Evolutionary conservation across 495 filamentous ascomycete species (phyloP), one percentile per base, ranked within the genome.

Genomic region (Podospora sp.): DNA sequence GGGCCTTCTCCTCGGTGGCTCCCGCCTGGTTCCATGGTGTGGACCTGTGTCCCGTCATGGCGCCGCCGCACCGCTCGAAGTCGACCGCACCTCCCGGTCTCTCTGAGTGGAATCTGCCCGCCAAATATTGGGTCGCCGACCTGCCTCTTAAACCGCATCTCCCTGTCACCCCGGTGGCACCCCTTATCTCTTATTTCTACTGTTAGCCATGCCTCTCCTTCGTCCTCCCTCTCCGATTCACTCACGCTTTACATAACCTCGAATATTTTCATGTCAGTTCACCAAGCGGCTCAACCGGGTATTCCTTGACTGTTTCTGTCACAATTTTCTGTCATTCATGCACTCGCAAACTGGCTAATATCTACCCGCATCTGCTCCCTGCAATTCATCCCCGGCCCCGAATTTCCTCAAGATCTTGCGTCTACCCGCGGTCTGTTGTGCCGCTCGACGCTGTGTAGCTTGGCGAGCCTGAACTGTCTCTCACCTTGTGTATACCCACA

Each of bases 271-370:
- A 6, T 46, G 40, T 46, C 40, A 46, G 14, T 4, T 14, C 2
- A 11, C 2, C 40, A 46, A 14, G 40, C 40, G 40, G 40, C 11
- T 11, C 2, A 18, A 46, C 40, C 40, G 40, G 40, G 40, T 46
- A 46, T 46, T 6, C 4, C 11, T 14, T 46, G 40, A 46, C 12
- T 18, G 11, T 11, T 18, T 46, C 40, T 4, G 5, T 18, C 40
- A 9, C 20, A 22, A 22, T 11, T 56, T 56, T 56, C 7, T 12
- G 4, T 56, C 52, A 21, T 7, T 61, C 24, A 61, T 61, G 20
- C 33, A 35, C 5, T 33, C n/a, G 11, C 18, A 61, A 40, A 61
- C 59, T 24, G 36, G 33, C 36, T 61, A 61, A 61, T 61, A 61
- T 61, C 59, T 16, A 61, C 40, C 29, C 40, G 29, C 29, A 49